Evolutionary conservation across 2,329 filamentous ascomycete genomes (phyloP).

Genomic region (Ambrosiella beaveri): DNA sequence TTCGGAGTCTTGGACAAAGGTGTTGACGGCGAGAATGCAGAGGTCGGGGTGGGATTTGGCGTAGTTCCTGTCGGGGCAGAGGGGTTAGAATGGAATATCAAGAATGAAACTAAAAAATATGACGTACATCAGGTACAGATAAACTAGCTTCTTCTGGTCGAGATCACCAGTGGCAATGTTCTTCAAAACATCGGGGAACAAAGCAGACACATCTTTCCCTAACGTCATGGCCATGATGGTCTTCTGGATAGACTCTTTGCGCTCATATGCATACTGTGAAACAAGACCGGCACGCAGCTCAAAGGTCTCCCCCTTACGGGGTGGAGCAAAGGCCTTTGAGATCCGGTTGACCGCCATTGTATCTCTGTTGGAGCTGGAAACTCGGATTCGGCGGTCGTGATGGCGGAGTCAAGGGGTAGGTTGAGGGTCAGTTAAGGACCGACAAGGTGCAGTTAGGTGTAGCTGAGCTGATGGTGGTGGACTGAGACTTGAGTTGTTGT

Average conservation of each 20-base stretch:
- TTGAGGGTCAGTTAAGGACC: neutral
- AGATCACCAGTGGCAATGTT: conserved; percentile 91
- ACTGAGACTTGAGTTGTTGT: neutral
- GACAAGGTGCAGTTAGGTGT: neutral
- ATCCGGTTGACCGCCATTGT: conserved; percentile 90
- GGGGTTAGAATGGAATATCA: neutral
- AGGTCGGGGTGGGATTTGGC: conserved; percentile 97
- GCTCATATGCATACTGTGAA: conserved; percentile 97
- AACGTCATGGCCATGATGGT: conserved; percentile 99
- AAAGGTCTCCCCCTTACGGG: conserved; percentile 94
- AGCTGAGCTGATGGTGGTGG: neutral
- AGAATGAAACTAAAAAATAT: neutral
- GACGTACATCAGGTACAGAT: conserved; percentile 84
- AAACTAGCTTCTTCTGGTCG: conserved; percentile 98
- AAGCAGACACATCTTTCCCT: conserved; percentile 90
- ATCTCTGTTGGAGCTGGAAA: neutral
- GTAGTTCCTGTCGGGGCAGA: conserved; percentile 60
- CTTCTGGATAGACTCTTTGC: conserved; percentile 97
- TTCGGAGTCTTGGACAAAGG: conserved; percentile 97
- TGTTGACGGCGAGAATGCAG: conserved; percentile 96
- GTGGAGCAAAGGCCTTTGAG: conserved; percentile 78
- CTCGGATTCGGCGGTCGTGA: neutral
- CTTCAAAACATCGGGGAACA: conserved; percentile 96
- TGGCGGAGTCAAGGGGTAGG: conserved; percentile 5
- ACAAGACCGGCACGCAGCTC: conserved; percentile 89